Percentiles rank a stretch among this genome's conserved stretches.
phyloP scores from a whole-genome alignment of 129 eudicot species.

The Centrapalus pauciflorus region DNA sequence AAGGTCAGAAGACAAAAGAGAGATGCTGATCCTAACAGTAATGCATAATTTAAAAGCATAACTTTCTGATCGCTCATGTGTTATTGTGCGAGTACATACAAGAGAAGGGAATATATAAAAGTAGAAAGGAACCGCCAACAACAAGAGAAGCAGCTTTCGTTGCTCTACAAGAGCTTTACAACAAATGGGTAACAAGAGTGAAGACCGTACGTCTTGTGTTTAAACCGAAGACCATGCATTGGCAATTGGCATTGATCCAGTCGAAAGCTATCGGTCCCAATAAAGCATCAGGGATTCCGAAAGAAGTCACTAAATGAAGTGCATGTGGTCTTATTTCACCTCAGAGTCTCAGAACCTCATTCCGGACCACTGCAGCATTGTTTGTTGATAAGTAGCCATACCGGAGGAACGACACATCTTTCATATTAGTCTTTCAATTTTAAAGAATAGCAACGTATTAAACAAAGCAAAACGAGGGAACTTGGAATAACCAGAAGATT shows the following conservation, averaged over 20 bases:
- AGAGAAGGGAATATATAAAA: too few relatives aligned
- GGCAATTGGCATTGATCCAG: conserved; percentile 80
- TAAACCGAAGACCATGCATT: conserved; percentile 62
- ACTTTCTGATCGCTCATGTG: too few relatives aligned
- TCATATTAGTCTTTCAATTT: too few relatives aligned
- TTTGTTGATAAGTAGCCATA: conserved; percentile 64
- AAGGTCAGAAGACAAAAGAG: too few relatives aligned
- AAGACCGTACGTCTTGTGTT: neutral
- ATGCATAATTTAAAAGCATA: too few relatives aligned
- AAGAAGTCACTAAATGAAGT: conserved; percentile 67
- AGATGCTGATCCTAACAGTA: too few relatives aligned
- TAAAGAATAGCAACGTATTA: too few relatives aligned
- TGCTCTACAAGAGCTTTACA: neutral
- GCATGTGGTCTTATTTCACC: conserved; percentile 85
- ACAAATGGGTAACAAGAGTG: neutral
- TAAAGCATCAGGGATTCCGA: conserved; percentile 91
- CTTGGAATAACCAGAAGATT: too few relatives aligned
- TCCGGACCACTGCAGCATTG: conserved; percentile 67
- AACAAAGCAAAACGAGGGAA: too few relatives aligned
- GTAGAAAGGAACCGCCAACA: too few relatives aligned
- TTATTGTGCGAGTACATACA: too few relatives aligned
- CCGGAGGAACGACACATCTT: conserved; percentile 76
- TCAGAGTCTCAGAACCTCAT: conserved; percentile 69
- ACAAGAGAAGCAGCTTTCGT: neutral
- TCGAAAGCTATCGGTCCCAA: conserved; percentile 83